Evolutionary conservation across 2,329 filamentous ascomycete genomes (phyloP).

Genomic region (Trichoderma polysporum): DNA sequence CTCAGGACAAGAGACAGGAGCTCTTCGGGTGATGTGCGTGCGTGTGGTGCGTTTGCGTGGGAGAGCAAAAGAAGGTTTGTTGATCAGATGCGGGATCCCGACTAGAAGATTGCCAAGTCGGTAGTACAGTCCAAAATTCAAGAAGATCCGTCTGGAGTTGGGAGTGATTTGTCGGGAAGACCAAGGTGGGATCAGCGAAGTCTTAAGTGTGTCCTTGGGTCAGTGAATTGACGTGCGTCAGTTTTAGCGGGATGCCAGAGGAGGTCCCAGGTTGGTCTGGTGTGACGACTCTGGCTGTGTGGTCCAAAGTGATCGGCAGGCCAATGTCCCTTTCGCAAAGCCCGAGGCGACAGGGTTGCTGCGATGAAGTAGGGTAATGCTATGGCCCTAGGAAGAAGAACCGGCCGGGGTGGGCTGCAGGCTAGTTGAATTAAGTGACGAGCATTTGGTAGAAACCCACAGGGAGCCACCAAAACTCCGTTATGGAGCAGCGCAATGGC

Average conservation of each 20-base stretch:
- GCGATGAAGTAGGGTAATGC: conserved; percentile 40
- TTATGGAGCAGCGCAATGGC: conserved; percentile 17
- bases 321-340: conserved; percentile 51
- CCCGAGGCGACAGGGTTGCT: conserved; percentile 47
- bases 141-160: conserved; percentile 39
- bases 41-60: conserved; percentile 21
- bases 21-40: conserved; percentile 17
- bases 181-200: conserved; percentile 57
- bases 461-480: conserved; percentile 13
- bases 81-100: conserved; percentile 55
- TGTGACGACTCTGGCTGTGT: conserved; percentile 51
- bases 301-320: conserved; percentile 54
- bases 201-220: conserved; percentile 52
- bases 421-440: conserved; percentile 29
- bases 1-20: not conserved
- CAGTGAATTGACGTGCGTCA: conserved; percentile 42
- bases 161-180: conserved; percentile 32
- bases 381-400: conserved; percentile 35
- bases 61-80: conserved; percentile 35
- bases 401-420: conserved; percentile 35
- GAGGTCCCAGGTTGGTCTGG: conserved; percentile 25
- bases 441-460: conserved; percentile 20
- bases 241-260: conserved; percentile 30
- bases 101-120: conserved; percentile 47
- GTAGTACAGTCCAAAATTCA: conserved; percentile 42